A percentile compares a stretch with the other conserved stretches of the same genome.
phyloP scores from a whole-genome alignment of 2,329 filamentous ascomycete species.

The Xylaria sp. region DNA sequence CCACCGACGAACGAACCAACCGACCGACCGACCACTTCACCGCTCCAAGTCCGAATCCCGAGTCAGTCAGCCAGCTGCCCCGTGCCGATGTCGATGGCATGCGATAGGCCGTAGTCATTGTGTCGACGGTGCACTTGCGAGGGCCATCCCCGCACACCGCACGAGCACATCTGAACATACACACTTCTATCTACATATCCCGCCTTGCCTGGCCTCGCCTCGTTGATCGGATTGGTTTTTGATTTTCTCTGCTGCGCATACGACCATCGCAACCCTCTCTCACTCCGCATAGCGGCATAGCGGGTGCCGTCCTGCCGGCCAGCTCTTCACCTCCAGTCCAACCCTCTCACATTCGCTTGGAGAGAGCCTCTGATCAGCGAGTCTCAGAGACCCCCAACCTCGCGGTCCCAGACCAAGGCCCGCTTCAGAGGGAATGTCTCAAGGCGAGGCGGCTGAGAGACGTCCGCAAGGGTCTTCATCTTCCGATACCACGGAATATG shows the following conservation, averaged over 20 bases:
- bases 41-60: constrained; percentile 22
- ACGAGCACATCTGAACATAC: constrained; percentile 50
- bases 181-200: constrained; percentile 36
- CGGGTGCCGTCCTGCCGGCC: constrained; percentile 30
- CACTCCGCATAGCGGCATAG: constrained; percentile 34
- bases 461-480: constrained; percentile 47
- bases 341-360: constrained; percentile 31
- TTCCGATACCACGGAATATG: constrained; percentile 51
- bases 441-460: constrained; percentile 57
- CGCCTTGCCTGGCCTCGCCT: neutral
- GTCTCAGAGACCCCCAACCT: constrained; percentile 40
- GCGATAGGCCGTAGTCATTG: constrained; percentile 64
- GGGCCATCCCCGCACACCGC: constrained; percentile 69
- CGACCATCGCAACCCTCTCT: constrained; percentile 19
- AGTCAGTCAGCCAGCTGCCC: constrained; percentile 26
- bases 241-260: constrained; percentile 19
- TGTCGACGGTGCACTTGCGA: constrained; percentile 67
- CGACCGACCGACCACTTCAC: constrained; percentile 10
- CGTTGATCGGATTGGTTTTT: neutral
- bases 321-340: constrained; percentile 15
- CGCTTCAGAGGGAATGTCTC: constrained; percentile 59
- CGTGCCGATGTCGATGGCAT: constrained; percentile 63
- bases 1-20: neutral
- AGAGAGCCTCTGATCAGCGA: constrained; percentile 42
- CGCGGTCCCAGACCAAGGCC: constrained; percentile 22